Evolutionary conservation across 495 filamentous ascomycete species (phyloP), one percentile per base, ranked within the genome.

Genomic region (Xylaria scruposa): DNA sequence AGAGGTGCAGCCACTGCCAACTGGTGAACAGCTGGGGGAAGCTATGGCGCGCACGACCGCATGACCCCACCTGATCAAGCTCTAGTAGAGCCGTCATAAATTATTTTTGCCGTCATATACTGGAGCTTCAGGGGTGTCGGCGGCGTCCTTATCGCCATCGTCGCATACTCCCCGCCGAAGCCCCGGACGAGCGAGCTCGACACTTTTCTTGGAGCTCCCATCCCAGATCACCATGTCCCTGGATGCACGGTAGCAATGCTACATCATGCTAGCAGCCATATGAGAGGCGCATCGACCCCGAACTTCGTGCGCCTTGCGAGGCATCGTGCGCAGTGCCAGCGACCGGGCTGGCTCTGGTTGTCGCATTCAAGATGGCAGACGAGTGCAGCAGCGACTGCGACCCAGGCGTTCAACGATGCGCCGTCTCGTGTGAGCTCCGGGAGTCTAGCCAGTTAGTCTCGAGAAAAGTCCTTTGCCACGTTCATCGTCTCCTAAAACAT

Each of bases 261-360:
- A 68, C 73, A 77, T 67, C 76, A 78, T 70, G 77, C 76, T 60
- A 78, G 79, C 49, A 72, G 74, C 67, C 77, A 80, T 47, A 72
- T 80, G 60, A 76, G 78, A 75, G 74, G 80, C 81, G 78, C 78
- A 73, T 75, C 80, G 68, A 76, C 77, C 44, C 76, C 79, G 70
- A 73, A 72, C 74, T 81, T 85, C 74, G 74, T 83, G 72, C 81
- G 80, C n/a, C 75, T 84, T 58, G 81, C 81, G 54, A 80, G 74
- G 66, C 79, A 80, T 67, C 76, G 71, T 51, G 74, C 78, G 49
- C 74, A 73, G 54, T 73, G 38, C 36, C 77, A 72, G 29, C 72
- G 60, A 67, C 72, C 58, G 59, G 74, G 58, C 29, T 66, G 49
- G 33, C 70, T 77, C 63, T 75, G 68, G 67, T 70, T 70, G 69